Evolutionary conservation across 257 asterid genomes (phyloP), one percentile per base, ranked within the genome.

Genomic region (Solanum dulcamara): DNA sequence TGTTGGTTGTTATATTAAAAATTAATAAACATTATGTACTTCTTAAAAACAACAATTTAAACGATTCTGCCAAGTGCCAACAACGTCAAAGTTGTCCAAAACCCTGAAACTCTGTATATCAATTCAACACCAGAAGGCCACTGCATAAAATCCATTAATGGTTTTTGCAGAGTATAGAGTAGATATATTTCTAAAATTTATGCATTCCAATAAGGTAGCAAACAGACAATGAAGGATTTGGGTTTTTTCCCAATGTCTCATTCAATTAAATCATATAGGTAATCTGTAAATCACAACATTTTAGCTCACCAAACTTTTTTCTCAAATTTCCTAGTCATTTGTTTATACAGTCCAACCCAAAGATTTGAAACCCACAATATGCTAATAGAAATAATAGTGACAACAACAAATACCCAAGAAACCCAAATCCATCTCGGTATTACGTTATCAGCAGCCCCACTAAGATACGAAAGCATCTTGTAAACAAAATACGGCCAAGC

Each of bases 371-470:
- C 83, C 99, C 98, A 96, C 90, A 93, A 37, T 70, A 93, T 87
- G 87, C 99, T 95, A 77, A 92, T 97, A 30, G 94, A 90, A 81
- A 95, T 96, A 0, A 98, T 98, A 80, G 53, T 86, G 14, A 87
- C 83, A 30, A 96, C 92, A 12, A 96, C 96, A 33, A 88, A 28
- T 70, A 95, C 84, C 99, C 99, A 96, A 5, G 98, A 93, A 86
- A 94, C 44, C 99, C 98, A 95, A 14, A 91, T 86, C 98, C 98
- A 96, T 85, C 86, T 93, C 33, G 99, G 99, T 44, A 96, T 92
- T 38, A 92, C 94, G 57, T 20, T 35, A 84, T 94, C 93, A 3
- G 92, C 97, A 33, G 88, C 93, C 38, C 98, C 99, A 77, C 90
- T 89, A 72, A 86, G 32, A 86, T 92, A 94, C 14, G 59, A 67